These are phyloP conservation scores for Lentithecium fluviatile DNA, from an alignment of 495 filamentous ascomycete genomes.

Conservation along the genomic window DNA sequence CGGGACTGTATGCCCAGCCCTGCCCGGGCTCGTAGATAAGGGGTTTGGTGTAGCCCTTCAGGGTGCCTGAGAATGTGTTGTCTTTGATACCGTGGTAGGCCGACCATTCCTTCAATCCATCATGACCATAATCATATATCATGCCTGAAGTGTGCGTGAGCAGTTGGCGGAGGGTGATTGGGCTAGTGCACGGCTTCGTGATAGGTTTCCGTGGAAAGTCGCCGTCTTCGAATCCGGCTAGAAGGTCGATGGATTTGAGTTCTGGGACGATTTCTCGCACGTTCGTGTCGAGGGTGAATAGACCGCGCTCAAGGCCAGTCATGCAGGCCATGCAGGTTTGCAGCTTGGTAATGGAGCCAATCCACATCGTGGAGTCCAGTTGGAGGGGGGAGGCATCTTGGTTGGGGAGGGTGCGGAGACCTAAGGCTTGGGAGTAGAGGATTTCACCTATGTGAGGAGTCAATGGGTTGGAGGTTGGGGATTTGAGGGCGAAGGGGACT, in stretches of 20 bases:
- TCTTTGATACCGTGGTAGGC: constrained; percentile 16
- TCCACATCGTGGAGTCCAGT: constrained; percentile 24
- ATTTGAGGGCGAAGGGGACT: neutral
- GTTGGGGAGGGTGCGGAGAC: constrained; percentile 19
- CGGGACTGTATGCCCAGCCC: constrained; percentile 36
- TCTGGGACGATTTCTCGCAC: constrained; percentile 35
- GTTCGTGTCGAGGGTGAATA: constrained; percentile 40
- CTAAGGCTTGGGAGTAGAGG: constrained; percentile 20
- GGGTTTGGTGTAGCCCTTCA: constrained; percentile 25
- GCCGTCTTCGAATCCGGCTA: constrained; percentile 38
- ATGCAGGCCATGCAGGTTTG: constrained; percentile 42
- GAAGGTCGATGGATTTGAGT: constrained; percentile 37
- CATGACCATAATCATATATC: constrained; percentile 21
- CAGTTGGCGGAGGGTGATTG: constrained; percentile 40
- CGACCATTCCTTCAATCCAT: constrained; percentile 22
- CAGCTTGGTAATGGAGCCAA: constrained; percentile 43
- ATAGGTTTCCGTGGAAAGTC: constrained; percentile 30
- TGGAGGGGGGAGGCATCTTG: constrained; percentile 5
- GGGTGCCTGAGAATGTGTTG: constrained; percentile 14
- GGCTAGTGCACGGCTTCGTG: constrained; percentile 29
- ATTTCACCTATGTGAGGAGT: constrained; percentile 12
- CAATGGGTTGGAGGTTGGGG: neutral
- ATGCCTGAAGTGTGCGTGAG: constrained; percentile 25
- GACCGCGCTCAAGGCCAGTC: constrained; percentile 40
- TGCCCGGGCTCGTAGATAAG: constrained; percentile 41